Evolutionary conservation across 805 yeast species (phyloP).

Genomic region (Yarrowia keelungensis): DNA sequence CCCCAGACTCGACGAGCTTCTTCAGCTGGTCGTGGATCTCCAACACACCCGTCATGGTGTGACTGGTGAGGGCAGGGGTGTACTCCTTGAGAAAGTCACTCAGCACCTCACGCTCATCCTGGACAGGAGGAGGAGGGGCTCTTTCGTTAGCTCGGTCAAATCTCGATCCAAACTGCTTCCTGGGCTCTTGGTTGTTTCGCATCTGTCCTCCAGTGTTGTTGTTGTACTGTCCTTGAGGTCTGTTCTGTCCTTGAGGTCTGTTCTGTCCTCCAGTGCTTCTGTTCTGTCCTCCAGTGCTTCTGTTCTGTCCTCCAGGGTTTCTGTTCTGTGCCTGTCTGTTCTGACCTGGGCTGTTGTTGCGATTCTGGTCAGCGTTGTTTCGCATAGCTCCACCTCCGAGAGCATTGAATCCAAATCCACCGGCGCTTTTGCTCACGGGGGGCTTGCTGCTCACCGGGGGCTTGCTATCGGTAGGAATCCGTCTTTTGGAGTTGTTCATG

Average conservation of each 20-base stretch:
- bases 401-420: slow-evolving; percentile 20
- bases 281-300: too few species aligned
- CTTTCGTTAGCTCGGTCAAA: too few species aligned
- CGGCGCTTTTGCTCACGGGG: slow-evolving; percentile 8
- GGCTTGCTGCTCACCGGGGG: slow-evolving; percentile 29
- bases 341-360: too few species aligned
- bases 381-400: neutral
- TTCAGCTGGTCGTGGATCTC: slow-evolving; percentile 3
- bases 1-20: neutral
- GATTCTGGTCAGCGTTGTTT: too few species aligned
- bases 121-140: neutral
- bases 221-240: too few species aligned
- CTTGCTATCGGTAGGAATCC: neutral
- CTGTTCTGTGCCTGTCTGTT: too few species aligned
- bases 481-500: neutral
- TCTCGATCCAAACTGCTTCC: neutral
- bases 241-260: too few species aligned
- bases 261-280: too few species aligned
- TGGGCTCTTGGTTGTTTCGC: neutral
- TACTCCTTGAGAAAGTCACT: slow-evolving; percentile 2
- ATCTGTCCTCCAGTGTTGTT: too few species aligned
- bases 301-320: too few species aligned
- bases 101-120: slow-evolving; percentile 7
- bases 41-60: slow-evolving; percentile 6
- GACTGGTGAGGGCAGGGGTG: slow-evolving; percentile 8